phyloP scores from a whole-genome alignment of 2,329 filamentous ascomycete species.

The Ceratocystis destructans region DNA sequence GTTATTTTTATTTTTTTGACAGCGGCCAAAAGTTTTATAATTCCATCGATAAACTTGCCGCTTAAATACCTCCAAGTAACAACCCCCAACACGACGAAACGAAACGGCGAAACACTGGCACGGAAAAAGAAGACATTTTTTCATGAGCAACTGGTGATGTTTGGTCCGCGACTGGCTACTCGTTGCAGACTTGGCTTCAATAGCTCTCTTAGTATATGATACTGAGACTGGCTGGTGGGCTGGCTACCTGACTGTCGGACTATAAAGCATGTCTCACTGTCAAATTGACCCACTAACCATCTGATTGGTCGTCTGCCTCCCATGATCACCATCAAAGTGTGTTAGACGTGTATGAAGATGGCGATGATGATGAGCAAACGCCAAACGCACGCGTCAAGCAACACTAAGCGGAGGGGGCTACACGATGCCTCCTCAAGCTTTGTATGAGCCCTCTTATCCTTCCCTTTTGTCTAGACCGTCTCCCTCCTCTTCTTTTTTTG shows the following conservation, averaged over 20 bases:
- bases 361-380: not conserved
- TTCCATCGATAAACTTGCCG: not conserved
- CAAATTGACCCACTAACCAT: too few species aligned
- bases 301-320: not conserved
- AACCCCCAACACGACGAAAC: not conserved
- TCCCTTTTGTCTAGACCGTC: not conserved
- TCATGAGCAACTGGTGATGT: too few species aligned
- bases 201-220: too few species aligned
- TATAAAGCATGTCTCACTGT: too few species aligned
- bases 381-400: too few species aligned
- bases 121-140: not conserved
- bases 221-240: too few species aligned
- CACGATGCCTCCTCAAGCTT: too few species aligned
- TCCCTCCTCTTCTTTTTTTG: not conserved
- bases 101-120: not conserved
- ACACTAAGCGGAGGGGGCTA: too few species aligned
- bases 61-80: not conserved
- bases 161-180: not conserved
- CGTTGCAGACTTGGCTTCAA: too few species aligned
- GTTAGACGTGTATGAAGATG: not conserved
- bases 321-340: conserved; percentile 1
- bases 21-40: not conserved
- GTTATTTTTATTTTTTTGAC: not conserved
- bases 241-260: too few species aligned
- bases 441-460: not conserved